These are phyloP conservation scores for Coniochaeta pulveracea DNA, from an alignment of 2,329 filamentous ascomycete species.

Conservation along the genomic window DNA sequence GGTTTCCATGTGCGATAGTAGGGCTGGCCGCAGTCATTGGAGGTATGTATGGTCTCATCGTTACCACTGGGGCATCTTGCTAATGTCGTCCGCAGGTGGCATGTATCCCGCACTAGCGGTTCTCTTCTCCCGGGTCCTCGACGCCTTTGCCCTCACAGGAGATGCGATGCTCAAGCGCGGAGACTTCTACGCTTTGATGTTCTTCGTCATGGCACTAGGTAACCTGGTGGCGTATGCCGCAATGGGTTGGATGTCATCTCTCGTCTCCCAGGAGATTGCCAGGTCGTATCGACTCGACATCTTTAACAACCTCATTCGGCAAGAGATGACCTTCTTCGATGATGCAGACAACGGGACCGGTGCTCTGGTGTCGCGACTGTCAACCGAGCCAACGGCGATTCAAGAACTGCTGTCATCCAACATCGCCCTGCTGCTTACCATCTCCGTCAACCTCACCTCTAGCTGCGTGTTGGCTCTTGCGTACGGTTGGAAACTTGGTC, in stretches of 20 bases:
- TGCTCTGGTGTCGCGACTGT: constrained; percentile 24
- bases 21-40: constrained; percentile 3
- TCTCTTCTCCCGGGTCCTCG: constrained; percentile 17
- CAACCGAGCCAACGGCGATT: constrained; percentile 30
- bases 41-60: constrained; percentile 4
- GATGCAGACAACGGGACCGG: constrained; percentile 23
- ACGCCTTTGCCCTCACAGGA: constrained; percentile 8
- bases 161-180: constrained; percentile 14
- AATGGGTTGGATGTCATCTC: constrained; percentile 19
- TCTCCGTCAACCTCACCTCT: constrained; percentile 31
- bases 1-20: constrained; percentile 3
- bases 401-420: constrained; percentile 40
- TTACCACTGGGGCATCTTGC: neutral
- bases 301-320: constrained; percentile 40
- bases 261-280: constrained; percentile 16
- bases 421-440: constrained; percentile 32
- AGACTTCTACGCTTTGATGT: constrained; percentile 46
- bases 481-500: constrained; percentile 37
- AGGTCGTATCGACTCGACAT: constrained; percentile 24
- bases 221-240: constrained; percentile 30
- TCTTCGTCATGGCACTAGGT: constrained; percentile 38
- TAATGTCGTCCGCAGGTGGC: constrained; percentile 15
- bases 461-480: constrained; percentile 32
- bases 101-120: constrained; percentile 28
- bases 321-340: constrained; percentile 40